Percentiles rank a stretch among this genome's conserved stretches.
These are phyloP conservation scores for Populus davidiana DNA, from an alignment of 345 rosid genomes.

Conservation along the genomic window DNA sequence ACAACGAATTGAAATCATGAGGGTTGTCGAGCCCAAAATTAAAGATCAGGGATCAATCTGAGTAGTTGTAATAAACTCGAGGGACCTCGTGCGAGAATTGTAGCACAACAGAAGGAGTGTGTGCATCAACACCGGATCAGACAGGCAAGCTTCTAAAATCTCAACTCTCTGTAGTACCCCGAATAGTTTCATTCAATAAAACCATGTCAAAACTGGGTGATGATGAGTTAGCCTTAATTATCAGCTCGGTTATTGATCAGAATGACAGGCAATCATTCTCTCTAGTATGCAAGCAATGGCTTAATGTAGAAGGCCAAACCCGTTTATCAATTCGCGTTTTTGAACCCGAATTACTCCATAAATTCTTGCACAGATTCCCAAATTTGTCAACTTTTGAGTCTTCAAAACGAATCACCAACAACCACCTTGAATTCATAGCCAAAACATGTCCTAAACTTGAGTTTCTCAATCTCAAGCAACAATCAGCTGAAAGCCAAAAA, in stretches of 20 bases:
- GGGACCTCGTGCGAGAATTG: too few relatives aligned
- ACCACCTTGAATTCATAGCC: conserved; percentile 37
- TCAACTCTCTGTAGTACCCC: too few relatives aligned
- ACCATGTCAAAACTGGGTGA: conserved; percentile 34
- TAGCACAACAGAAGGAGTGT: too few relatives aligned
- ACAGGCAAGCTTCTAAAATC: too few relatives aligned
- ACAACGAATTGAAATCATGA: too few relatives aligned
- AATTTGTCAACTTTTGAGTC: conserved; percentile 29
- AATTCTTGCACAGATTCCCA: conserved; percentile 47
- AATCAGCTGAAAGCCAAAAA: background rate
- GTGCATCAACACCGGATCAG: too few relatives aligned
- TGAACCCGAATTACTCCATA: conserved; percentile 29
- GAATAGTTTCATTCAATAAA: background rate
- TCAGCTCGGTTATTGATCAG: conserved; percentile 21
- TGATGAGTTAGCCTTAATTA: conserved; percentile 41
- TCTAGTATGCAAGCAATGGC: conserved; percentile 47
- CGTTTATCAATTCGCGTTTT: conserved; percentile 40
- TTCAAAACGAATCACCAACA: conserved; percentile 4
- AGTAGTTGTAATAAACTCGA: too few relatives aligned
- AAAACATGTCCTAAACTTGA: conserved; percentile 33
- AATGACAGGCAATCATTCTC: conserved; percentile 32
- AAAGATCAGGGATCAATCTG: too few relatives aligned
- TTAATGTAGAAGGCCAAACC: conserved; percentile 34
- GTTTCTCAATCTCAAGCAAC: conserved; percentile 20
- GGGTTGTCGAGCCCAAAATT: too few relatives aligned